Conservation (phyloP, 2,329 filamentous ascomycete genomes). For the Hypoxylon rubiginosum region DNA sequence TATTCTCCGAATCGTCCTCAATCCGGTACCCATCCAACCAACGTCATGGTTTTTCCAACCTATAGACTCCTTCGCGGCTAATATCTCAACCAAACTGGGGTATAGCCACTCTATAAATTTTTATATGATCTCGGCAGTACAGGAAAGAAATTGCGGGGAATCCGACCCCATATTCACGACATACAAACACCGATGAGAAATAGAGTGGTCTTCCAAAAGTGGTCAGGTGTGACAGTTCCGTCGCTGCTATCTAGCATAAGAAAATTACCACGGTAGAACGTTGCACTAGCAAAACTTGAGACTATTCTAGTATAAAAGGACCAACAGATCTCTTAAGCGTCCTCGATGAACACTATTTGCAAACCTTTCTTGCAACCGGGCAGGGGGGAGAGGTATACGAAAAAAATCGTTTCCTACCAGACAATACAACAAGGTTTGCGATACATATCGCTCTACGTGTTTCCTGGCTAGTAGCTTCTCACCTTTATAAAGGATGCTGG, state of each 20-base stretch:
- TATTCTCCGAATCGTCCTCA: conserved; percentile 2
- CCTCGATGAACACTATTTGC: too few relatives aligned
- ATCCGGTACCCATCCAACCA: conserved; percentile 4
- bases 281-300: not conserved
- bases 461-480: too few relatives aligned
- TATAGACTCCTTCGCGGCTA: conserved; percentile 37
- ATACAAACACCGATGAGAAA: not conserved
- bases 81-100: conserved; percentile 19
- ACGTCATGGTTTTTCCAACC: conserved; percentile 25
- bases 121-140: conserved; percentile 31
- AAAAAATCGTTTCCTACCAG: too few relatives aligned
- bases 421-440: too few relatives aligned
- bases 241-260: not conserved
- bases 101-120: conserved; percentile 20
- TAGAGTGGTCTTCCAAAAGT: not conserved
- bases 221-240: not conserved
- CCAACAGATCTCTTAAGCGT: too few relatives aligned
- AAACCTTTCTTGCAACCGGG: too few relatives aligned
- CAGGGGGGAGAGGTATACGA: too few relatives aligned
- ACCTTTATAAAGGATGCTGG: too few relatives aligned
- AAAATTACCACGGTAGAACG: too few relatives aligned
- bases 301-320: not conserved
- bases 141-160: conserved; percentile 32
- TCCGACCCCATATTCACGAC: not conserved
- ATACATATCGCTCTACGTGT: too few relatives aligned